These are phyloP conservation scores for Ceratobasidium sp. DNA, from an alignment of 1,284 basidiomycete genomes.

Conservation along the genomic window DNA sequence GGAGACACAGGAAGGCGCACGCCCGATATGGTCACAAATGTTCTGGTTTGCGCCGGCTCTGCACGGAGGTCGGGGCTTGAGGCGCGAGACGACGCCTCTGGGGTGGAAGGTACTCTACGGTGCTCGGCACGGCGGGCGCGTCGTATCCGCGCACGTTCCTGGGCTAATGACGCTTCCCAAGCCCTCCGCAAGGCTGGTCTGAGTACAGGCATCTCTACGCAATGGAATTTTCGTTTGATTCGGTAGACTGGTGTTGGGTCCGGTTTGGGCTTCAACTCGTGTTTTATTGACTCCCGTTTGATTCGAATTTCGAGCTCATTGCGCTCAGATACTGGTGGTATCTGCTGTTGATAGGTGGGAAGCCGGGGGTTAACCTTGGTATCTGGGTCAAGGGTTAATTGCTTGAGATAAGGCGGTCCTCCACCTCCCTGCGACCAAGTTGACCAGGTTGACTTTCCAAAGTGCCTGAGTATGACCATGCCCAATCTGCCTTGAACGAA, in stretches of 20 bases:
- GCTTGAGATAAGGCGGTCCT: too few relatives aligned
- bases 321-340: too few relatives aligned
- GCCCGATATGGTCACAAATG: slow-evolving; percentile 53
- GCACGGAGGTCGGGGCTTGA: slow-evolving; percentile 47
- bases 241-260: not conserved
- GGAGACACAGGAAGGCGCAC: slow-evolving; percentile 55
- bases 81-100: slow-evolving; percentile 48
- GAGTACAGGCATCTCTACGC: slow-evolving; percentile 33
- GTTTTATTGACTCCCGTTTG: slow-evolving; percentile 1
- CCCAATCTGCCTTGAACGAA: too few relatives aligned
- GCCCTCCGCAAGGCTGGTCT: slow-evolving; percentile 23
- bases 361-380: too few relatives aligned
- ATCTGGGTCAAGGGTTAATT: too few relatives aligned
- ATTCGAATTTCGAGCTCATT: not conserved
- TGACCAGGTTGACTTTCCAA: too few relatives aligned
- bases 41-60: slow-evolving; percentile 25
- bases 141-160: slow-evolving; percentile 1
- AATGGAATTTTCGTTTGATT: slow-evolving; percentile 18
- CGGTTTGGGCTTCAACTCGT: slow-evolving; percentile 9
- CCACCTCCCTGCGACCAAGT: too few relatives aligned
- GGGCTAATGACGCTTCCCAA: slow-evolving; percentile 14
- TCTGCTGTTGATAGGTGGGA: too few relatives aligned
- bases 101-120: slow-evolving; percentile 4
- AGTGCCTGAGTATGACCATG: too few relatives aligned
- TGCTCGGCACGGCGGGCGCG: not conserved